phyloP scores from a whole-genome alignment of 2,329 filamentous ascomycete species.

The Hymenoscyphus occultus region DNA sequence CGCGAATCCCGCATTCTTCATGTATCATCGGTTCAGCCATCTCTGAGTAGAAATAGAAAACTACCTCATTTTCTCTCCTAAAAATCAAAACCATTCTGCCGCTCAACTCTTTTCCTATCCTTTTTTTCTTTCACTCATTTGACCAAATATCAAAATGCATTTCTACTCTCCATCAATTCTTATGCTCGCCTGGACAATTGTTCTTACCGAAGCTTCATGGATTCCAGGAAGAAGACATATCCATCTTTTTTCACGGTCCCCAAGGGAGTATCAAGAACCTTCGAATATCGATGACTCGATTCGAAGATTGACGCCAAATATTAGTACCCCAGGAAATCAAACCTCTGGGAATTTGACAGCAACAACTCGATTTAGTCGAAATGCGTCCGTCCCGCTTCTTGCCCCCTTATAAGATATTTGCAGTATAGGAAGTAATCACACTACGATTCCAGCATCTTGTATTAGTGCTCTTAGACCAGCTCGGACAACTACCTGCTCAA shows the following conservation, averaged over 20 bases:
- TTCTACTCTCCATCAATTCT: conserved; percentile 12
- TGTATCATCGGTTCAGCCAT: conserved; percentile 7
- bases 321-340: not conserved
- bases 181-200: conserved; percentile 10
- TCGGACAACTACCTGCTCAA: conserved; percentile 26
- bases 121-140: not conserved
- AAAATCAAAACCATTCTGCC: not conserved
- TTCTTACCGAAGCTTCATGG: not conserved
- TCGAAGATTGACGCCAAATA: not conserved
- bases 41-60: not conserved
- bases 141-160: not conserved
- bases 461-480: conserved; percentile 22
- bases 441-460: conserved; percentile 20
- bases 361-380: not conserved
- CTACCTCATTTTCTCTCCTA: not conserved
- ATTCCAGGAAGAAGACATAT: not conserved
- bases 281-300: not conserved
- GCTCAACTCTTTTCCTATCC: not conserved
- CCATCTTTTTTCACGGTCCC: not conserved
- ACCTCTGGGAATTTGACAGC: not conserved
- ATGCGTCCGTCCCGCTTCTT: not conserved
- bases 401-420: conserved; percentile 18
- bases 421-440: conserved; percentile 20
- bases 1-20: conserved; percentile 1
- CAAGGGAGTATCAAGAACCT: not conserved